Base-by-base conservation (phyloP, 306 rosid genomes). In the Sechiopsis laciniata region DNA sequence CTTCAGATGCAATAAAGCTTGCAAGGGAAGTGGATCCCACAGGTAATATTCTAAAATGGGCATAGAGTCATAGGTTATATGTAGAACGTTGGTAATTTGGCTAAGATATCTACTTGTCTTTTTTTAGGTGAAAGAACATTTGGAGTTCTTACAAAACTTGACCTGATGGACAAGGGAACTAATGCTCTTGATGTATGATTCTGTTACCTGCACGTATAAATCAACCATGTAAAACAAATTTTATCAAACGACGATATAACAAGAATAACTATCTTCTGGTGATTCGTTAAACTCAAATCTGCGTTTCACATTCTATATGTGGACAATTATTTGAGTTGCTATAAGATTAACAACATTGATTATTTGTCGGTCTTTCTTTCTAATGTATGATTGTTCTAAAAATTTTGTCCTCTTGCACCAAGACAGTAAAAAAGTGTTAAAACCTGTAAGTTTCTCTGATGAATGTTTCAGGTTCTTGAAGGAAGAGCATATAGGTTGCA, bases 151-250 rank as follows among this genome's bases (percentile, higher is more conserved):
- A 91, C 97, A 42, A 91, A 91, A 83, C 91, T 91, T 46, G 97
- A 91, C 83, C 84, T 91, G 66, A 91, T 91, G 97, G 97, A 93
- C 83, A 93, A 86, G 82, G 98, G 98, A 84, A 93, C 98, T 66
- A 93, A 90, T 26, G 95, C 90, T 42, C 88, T 88, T 77, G 98
- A 91, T 77, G 97, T 89, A 89, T 71, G 84, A 70, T 72, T 76
- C 82, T 40, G 16, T 74, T 37, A 50, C 66, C 17, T 64, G 32
- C 10, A 24, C 50, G 45, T 50, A 51, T 52, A 29, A 32, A 26
- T 50, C 19, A 45, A 60, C 71, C 24, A 4, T 75, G 24, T 17
- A 26, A 26, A 24, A 8, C 13, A 2, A 51, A 15, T 75, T 26
- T 50, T 17, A 15, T 58, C 6, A n/a, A n/a, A 45, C 8, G 14